A percentile compares a stretch with the other conserved stretches of the same genome.
These are phyloP conservation scores for Syzygium aromaticum DNA, from an alignment of 345 rosid species.

Conservation along the genomic window DNA sequence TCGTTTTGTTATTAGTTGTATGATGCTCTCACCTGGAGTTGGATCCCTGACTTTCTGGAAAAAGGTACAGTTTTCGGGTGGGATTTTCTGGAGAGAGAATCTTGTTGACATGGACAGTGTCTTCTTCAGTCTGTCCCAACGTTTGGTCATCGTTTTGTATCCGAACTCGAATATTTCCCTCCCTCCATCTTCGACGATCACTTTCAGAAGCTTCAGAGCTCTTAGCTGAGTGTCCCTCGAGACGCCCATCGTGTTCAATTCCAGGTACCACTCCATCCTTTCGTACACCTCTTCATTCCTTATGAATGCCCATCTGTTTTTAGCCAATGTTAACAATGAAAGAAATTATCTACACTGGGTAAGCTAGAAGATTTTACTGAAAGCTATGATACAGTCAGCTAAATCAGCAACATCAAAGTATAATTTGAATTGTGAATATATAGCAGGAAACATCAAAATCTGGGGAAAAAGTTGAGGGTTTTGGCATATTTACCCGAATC, in stretches of 20 bases:
- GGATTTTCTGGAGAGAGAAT: constrained; percentile 20
- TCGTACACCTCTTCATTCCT: constrained; percentile 48
- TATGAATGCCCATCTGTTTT: constrained; percentile 55
- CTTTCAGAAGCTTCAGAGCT: constrained; percentile 38
- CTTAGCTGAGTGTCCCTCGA: constrained; percentile 52
- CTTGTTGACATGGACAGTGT: constrained; percentile 5
- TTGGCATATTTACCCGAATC: constrained; percentile 44
- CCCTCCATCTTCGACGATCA: constrained; percentile 15
- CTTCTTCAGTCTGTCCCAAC: constrained; percentile 9
- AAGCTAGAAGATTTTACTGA: background rate
- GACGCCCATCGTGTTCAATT: constrained; percentile 37
- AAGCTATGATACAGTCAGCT: background rate
- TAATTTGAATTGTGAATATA: background rate
- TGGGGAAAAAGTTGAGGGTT: background rate
- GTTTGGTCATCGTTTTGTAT: constrained; percentile 9
- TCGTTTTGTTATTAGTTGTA: background rate
- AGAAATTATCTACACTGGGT: background rate
- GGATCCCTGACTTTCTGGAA: constrained; percentile 21
- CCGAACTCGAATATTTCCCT: constrained; percentile 15
- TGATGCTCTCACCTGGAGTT: constrained; percentile 13
- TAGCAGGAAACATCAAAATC: background rate
- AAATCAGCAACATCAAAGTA: background rate
- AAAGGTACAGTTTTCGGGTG: constrained; percentile 34
- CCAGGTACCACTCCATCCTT: constrained; percentile 15
- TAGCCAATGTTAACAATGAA: background rate